These are phyloP conservation scores for Dryas alaskensis DNA, from an alignment of 306 rosid genomes.

Conservation along the genomic window DNA sequence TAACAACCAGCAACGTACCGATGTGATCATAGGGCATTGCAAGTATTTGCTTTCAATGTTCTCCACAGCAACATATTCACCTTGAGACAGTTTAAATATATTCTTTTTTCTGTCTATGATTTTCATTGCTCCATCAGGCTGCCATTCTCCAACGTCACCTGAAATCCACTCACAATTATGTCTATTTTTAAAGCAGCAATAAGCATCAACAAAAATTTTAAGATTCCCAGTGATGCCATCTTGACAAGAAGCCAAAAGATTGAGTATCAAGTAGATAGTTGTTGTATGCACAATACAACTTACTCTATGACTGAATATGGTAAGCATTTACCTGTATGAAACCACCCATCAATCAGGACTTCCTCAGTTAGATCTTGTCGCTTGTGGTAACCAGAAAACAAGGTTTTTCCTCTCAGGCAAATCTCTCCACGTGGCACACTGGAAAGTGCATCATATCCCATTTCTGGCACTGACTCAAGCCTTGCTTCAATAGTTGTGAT, in stretches of 20 bases:
- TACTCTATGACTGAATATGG: neutral
- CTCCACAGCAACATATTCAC: constrained; percentile 91
- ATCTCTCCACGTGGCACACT: constrained; percentile 74
- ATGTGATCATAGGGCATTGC: constrained; percentile 73
- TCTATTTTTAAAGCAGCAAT: constrained; percentile 1
- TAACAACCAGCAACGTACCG: constrained; percentile 52
- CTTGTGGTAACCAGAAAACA: constrained; percentile 84
- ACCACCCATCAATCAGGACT: constrained; percentile 87
- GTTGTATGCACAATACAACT: no score
- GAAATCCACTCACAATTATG: constrained; percentile 29
- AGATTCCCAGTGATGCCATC: neutral
- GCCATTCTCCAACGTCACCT: constrained; percentile 99
- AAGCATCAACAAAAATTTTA: neutral
- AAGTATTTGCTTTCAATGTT: constrained; percentile 68
- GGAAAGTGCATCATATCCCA: constrained; percentile 77
- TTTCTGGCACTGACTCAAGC: constrained; percentile 74
- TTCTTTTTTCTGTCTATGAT: constrained; percentile 87
- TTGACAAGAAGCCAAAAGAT: neutral
- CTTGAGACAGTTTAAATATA: constrained; percentile 90
- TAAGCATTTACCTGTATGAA: constrained; percentile 76
- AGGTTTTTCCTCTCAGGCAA: constrained; percentile 67
- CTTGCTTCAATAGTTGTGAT: constrained; percentile 79
- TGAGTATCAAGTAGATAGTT: neutral
- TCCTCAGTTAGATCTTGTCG: constrained; percentile 75
- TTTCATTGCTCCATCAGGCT: constrained; percentile 82